phyloP scores from a whole-genome alignment of 2,329 filamentous ascomycete species.

The Nectriaceae sp. region DNA sequence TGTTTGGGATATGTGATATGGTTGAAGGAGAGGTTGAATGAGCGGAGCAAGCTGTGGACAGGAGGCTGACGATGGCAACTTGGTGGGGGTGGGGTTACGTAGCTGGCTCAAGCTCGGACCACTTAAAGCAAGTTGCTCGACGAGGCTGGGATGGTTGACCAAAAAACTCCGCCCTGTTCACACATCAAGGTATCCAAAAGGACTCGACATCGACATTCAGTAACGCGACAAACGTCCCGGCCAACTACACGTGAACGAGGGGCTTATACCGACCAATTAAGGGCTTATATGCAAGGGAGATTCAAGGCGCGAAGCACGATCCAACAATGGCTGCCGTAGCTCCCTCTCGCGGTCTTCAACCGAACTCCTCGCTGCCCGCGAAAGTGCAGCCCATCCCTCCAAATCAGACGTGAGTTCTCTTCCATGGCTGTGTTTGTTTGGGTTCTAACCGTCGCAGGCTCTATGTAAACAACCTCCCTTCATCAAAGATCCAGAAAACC shows the following conservation, averaged over 20 bases:
- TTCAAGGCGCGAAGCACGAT: conserved; percentile 1
- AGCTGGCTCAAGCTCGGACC: conserved; percentile 29
- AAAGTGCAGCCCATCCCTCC: conserved; percentile 62
- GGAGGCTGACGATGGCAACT: conserved; percentile 20
- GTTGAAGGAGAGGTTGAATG: conserved; percentile 15
- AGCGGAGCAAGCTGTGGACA: conserved; percentile 17
- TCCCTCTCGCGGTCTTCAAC: conserved; percentile 40
- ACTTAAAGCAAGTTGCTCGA: conserved; percentile 13
- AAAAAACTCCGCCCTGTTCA: conserved; percentile 32
- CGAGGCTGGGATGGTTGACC: conserved; percentile 25
- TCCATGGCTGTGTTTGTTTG: not conserved
- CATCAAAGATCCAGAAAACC: conserved; percentile 85
- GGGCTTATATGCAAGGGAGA: no score
- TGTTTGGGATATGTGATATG: conserved; percentile 15
- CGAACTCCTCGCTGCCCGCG: conserved; percentile 45
- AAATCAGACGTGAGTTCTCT: conserved; percentile 70
- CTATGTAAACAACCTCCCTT: conserved; percentile 83
- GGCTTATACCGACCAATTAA: no score
- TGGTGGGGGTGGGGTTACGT: conserved; percentile 31
- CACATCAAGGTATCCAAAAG: conserved; percentile 19
- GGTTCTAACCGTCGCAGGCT: conserved; percentile 55
- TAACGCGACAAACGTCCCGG: conserved; percentile 11
- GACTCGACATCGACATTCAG: conserved; percentile 10
- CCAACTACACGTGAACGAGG: no score
- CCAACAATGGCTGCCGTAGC: conserved; percentile 36